Conservation (phyloP, 805 yeast species). For the Kodamaea hsintzibuensis region DNA sequence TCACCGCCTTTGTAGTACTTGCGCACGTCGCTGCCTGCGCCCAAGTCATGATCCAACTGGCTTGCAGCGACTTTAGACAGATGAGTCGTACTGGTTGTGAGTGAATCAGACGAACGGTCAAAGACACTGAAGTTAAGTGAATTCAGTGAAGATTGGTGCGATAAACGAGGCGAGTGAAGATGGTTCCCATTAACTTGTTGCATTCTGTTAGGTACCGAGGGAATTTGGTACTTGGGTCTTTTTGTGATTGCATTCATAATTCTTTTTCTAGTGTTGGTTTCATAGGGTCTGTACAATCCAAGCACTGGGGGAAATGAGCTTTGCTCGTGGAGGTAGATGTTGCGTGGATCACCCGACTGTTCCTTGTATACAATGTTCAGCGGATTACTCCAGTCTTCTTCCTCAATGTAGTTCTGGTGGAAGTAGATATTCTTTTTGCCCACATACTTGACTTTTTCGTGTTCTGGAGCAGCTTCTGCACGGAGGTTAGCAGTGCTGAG, state of each 20-base stretch:
- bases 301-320: constrained; percentile 16
- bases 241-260: constrained; percentile 36
- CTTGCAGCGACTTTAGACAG: constrained; percentile 5
- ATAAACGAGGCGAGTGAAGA: background rate
- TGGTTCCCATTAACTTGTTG: constrained; percentile 1
- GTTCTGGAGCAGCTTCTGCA: constrained; percentile 8
- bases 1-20: constrained; percentile 52
- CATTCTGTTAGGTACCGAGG: constrained; percentile 2
- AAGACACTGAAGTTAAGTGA: constrained; percentile 5
- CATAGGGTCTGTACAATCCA: constrained; percentile 43
- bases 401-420: constrained; percentile 33
- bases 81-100: background rate
- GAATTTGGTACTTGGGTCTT: constrained; percentile 11
- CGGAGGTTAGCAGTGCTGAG: constrained; percentile 14
- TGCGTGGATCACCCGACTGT: constrained; percentile 22
- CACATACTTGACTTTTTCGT: constrained; percentile 25
- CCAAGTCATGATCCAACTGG: constrained; percentile 23
- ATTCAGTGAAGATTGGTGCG: constrained; percentile 7
- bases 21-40: constrained; percentile 24
- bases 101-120: constrained; percentile 1
- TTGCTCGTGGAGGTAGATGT: constrained; percentile 24
- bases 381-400: constrained; percentile 13
- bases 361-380: constrained; percentile 10
- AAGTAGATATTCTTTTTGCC: constrained; percentile 40
- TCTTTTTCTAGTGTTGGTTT: constrained; percentile 36